Evolutionary conservation across 1,139 yeast genomes (phyloP).

Genomic region (Geotrichum carabidarum): DNA sequence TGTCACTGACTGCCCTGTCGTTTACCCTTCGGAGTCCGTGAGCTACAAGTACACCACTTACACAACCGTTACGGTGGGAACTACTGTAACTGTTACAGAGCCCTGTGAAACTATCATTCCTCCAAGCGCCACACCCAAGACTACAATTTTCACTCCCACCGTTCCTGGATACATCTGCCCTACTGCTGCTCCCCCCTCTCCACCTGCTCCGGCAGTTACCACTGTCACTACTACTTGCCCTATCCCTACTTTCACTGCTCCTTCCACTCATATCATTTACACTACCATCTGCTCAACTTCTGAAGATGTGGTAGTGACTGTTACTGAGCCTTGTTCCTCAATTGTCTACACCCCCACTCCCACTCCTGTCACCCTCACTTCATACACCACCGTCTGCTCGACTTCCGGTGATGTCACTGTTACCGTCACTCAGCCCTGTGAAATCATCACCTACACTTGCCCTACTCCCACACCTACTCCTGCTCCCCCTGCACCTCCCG

Average conservation of each 20-base stretch:
- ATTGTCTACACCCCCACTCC: neutral
- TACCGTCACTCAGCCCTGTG: slow-evolving; percentile 4
- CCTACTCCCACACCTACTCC: neutral
- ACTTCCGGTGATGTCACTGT: neutral
- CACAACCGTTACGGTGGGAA: slow-evolving; percentile 10
- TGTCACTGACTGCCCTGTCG: slow-evolving; percentile 17
- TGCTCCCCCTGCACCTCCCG: neutral
- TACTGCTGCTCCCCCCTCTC: neutral
- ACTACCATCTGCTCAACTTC: slow-evolving; percentile 6
- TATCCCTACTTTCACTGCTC: neutral
- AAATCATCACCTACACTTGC: neutral
- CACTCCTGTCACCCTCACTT: neutral
- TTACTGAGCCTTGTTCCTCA: slow-evolving; percentile 9
- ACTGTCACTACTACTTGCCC: slow-evolving; percentile 7
- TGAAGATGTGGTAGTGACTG: neutral
- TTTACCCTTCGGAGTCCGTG: slow-evolving; percentile 8
- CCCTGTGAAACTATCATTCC: slow-evolving; percentile 16
- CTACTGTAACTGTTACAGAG: slow-evolving; percentile 18
- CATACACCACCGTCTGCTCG: neutral
- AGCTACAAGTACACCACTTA: slow-evolving; percentile 12
- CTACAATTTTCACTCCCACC: slow-evolving; percentile 8
- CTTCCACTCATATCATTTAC: slow-evolving; percentile 1
- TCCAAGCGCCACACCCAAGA: slow-evolving; percentile 6
- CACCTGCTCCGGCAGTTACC: neutral
- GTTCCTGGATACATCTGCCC: neutral